These are phyloP conservation scores for Tetrahymena malaccensis DNA, from an alignment of 73 alveolate genomes.

Conservation along the genomic window DNA sequence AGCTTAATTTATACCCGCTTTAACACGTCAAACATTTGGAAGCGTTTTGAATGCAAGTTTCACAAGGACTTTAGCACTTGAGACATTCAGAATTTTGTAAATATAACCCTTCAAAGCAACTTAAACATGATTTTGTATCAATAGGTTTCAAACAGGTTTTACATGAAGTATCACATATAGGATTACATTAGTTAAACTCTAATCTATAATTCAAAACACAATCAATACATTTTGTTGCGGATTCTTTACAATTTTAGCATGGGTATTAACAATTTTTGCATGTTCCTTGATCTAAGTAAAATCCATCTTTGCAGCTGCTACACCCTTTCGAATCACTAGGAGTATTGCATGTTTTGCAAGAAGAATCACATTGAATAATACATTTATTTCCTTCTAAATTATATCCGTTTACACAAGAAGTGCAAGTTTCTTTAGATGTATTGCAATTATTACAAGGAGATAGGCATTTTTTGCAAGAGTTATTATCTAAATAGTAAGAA, in stretches of 20 bases:
- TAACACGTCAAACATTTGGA: background rate
- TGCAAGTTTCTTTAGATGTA: background rate
- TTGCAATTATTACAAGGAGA: background rate
- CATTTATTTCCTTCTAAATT: background rate
- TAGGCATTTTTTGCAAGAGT: background rate
- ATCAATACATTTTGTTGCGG: background rate
- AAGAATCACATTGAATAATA: background rate
- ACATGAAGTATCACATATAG: background rate
- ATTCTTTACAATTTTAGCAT: background rate
- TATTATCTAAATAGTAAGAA: background rate
- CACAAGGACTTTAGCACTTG: background rate
- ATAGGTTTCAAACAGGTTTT: background rate
- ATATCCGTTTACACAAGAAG: background rate
- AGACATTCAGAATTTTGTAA: background rate
- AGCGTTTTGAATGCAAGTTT: background rate
- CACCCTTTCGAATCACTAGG: background rate
- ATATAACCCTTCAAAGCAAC: background rate
- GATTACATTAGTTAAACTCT: background rate
- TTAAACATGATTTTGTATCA: background rate
- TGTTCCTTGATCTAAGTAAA: background rate
- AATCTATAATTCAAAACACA: background rate
- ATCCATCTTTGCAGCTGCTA: background rate
- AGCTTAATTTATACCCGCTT: background rate
- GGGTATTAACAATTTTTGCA: background rate
- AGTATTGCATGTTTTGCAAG: background rate